These are phyloP conservation scores for Xylariaceae sp. DNA, from an alignment of 2,329 filamentous ascomycete species.

Conservation along the genomic window DNA sequence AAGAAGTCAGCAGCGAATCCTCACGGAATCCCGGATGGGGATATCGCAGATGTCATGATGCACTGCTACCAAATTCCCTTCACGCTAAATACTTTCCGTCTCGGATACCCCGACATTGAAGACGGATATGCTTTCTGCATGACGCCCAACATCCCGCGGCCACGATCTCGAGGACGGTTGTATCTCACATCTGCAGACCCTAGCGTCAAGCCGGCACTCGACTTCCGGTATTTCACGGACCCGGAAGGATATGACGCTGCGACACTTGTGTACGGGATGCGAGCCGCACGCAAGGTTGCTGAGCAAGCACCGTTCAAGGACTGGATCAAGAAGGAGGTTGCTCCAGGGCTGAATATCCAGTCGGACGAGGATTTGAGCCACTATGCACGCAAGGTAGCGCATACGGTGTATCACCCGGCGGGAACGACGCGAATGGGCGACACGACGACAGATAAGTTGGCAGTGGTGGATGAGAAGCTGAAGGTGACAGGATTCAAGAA, in stretches of 20 bases:
- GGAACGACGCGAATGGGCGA: conserved; percentile 91
- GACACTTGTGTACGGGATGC: conserved; percentile 73
- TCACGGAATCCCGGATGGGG: conserved; percentile 57
- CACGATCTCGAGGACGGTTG: conserved; percentile 71
- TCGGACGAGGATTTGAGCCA: conserved; percentile 77
- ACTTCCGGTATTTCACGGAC: conserved; percentile 89
- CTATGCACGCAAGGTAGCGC: conserved; percentile 75
- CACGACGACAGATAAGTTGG: conserved; percentile 60
- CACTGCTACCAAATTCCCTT: conserved; percentile 96
- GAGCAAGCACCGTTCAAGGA: conserved; percentile 72
- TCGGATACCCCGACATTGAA: conserved; percentile 62
- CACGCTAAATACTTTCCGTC: conserved; percentile 75
- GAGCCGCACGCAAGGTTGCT: conserved; percentile 72
- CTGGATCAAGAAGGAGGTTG: conserved; percentile 80
- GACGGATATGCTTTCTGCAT: conserved; percentile 87
- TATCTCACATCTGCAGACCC: conserved; percentile 76
- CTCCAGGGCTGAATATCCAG: conserved; percentile 68
- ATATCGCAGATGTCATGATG: conserved; percentile 87
- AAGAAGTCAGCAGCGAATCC: conserved; percentile 46
- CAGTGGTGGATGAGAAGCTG: conserved; percentile 75
- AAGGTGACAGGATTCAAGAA: conserved; percentile 69
- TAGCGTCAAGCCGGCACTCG: conserved; percentile 72
- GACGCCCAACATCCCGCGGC: conserved; percentile 85
- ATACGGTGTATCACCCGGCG: conserved; percentile 87
- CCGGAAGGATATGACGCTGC: conserved; percentile 80